phyloP scores from a whole-genome alignment of 306 rosid genomes.

The Vigna radiata region DNA sequence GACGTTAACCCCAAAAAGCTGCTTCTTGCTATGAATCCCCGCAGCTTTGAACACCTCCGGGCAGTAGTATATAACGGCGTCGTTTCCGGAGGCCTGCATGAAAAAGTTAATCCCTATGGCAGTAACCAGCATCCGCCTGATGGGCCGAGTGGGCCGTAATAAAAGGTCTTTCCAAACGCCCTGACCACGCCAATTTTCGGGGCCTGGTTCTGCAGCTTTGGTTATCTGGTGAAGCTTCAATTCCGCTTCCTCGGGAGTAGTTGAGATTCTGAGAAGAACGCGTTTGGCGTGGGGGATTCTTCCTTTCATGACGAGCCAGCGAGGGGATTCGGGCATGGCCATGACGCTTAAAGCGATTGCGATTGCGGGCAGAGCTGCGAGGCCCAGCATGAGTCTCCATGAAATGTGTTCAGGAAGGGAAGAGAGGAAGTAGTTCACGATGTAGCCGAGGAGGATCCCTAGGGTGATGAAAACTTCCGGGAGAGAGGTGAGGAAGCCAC shows the following conservation, averaged over 20 bases:
- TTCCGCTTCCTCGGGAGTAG: constrained; percentile 63
- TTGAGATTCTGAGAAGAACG: constrained; percentile 52
- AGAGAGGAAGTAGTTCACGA: constrained; percentile 64
- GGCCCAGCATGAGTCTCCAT: constrained; percentile 84
- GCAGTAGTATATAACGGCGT: constrained; percentile 81
- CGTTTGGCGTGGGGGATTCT: constrained; percentile 48
- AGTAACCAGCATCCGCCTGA: constrained; percentile 66
- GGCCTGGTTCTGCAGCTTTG: constrained; percentile 46
- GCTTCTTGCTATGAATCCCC: constrained; percentile 58
- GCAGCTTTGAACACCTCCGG: constrained; percentile 73
- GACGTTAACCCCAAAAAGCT: constrained; percentile 69
- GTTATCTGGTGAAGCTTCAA: constrained; percentile 57
- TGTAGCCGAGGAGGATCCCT: constrained; percentile 74
- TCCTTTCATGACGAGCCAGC: constrained; percentile 75
- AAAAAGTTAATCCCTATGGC: constrained; percentile 84
- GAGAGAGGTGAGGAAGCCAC: constrained; percentile 86
- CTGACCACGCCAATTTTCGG: constrained; percentile 43
- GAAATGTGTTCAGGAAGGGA: constrained; percentile 50
- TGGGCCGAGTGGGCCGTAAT: constrained; percentile 50
- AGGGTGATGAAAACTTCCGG: constrained; percentile 85
- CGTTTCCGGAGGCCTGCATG: constrained; percentile 97
- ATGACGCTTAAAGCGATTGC: constrained; percentile 56
- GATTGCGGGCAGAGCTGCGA: constrained; percentile 72
- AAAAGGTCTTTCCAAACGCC: constrained; percentile 77
- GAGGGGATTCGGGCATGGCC: constrained; percentile 85